These are phyloP conservation scores for Suhomyces sp. DNA, from an alignment of 805 yeast genomes.

Conservation along the genomic window DNA sequence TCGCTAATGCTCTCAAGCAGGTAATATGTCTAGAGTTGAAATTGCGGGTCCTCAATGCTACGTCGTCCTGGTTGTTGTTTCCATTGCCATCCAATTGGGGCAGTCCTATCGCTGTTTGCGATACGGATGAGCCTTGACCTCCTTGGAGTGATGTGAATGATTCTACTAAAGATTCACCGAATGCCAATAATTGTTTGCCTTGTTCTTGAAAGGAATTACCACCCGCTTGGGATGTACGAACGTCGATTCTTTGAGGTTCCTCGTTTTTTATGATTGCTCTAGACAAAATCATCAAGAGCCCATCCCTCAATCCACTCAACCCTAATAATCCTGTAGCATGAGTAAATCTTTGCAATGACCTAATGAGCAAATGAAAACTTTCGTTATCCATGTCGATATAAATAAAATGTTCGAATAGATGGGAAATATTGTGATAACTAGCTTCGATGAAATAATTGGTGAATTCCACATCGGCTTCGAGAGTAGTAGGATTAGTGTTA, in stretches of 20 bases:
- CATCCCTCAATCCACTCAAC: conserved; percentile 55
- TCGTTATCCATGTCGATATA: conserved; percentile 71
- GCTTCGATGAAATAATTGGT: conserved; percentile 32
- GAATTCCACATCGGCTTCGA: conserved; percentile 38
- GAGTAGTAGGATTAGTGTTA: conserved; percentile 18
- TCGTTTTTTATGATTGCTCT: conserved; percentile 21
- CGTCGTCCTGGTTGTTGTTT: too few relatives aligned
- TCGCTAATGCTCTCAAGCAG: conserved; percentile 74
- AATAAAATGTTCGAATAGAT: conserved; percentile 43
- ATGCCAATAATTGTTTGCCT: conserved; percentile 39
- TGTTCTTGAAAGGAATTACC: conserved; percentile 16
- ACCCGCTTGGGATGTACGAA: neutral
- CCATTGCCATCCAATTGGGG: neutral
- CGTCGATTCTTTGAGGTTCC: conserved; percentile 3
- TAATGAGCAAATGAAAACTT: conserved; percentile 60
- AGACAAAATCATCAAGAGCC: conserved; percentile 31
- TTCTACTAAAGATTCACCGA: conserved; percentile 54
- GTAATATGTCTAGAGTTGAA: conserved; percentile 68
- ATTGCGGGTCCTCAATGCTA: conserved; percentile 35
- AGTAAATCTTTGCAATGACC: conserved; percentile 77
- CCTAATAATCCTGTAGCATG: conserved; percentile 82
- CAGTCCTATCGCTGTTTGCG: neutral
- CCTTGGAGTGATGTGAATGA: conserved; percentile 34
- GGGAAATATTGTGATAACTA: conserved; percentile 25
- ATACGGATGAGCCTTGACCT: neutral